Evolutionary conservation across 139 green algal species (phyloP).

Genomic region (Chlamydomonas applanata): DNA sequence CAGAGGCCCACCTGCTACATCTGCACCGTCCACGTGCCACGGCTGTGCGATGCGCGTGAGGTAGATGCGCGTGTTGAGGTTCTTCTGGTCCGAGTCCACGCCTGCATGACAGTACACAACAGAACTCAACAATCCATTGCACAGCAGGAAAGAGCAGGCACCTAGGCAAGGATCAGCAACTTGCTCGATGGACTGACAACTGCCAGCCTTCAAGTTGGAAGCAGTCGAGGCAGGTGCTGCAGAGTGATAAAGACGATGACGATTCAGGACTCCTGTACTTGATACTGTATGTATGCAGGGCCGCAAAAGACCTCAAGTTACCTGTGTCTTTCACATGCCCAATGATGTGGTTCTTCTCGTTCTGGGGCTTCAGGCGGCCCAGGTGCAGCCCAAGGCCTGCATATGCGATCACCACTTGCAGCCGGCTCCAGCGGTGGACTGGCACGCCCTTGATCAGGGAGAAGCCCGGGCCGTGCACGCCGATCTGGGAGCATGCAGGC

Average conservation of each 20-base stretch:
- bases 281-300: no score
- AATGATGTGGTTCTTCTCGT: slow-evolving; percentile 1
- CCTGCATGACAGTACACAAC: no score
- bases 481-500: no score
- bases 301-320: no score
- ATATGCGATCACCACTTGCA: slow-evolving; percentile 26
- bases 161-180: no score
- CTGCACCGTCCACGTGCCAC: slow-evolving; percentile 56
- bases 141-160: no score
- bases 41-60: slow-evolving; percentile 55
- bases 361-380: not conserved
- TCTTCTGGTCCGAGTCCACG: slow-evolving; percentile 46
- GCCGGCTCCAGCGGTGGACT: slow-evolving; percentile 37
- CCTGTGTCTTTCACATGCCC: slow-evolving; percentile 49
- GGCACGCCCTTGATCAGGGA: slow-evolving; percentile 56
- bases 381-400: not conserved
- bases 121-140: no score
- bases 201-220: no score
- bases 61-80: slow-evolving; percentile 65
- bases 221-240: no score
- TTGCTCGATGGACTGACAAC: no score
- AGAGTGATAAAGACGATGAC: no score
- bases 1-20: slow-evolving; percentile 43
- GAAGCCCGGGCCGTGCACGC: slow-evolving; percentile 50
- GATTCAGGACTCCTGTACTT: no score